phyloP scores from a whole-genome alignment of 2,329 filamentous ascomycete species.

The Aureobasidium melanogenum region DNA sequence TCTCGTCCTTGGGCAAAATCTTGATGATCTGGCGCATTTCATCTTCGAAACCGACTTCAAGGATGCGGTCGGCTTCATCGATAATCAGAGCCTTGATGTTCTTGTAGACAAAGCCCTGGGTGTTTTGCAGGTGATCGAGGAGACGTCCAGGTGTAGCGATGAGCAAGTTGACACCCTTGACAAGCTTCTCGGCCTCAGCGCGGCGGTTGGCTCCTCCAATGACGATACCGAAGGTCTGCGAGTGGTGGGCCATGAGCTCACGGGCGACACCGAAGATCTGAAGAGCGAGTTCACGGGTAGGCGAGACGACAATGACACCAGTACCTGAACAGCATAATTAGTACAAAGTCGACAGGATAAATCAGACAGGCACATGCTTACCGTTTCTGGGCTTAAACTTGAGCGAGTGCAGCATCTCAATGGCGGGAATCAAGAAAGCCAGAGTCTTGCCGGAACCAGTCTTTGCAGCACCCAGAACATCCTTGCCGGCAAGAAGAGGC shows the following conservation, averaged over 20 bases:
- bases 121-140: slow-evolving; percentile 90
- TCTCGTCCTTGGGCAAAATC: slow-evolving; percentile 75
- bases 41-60: slow-evolving; percentile 97
- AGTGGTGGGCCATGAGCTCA: slow-evolving; percentile 87
- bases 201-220: slow-evolving; percentile 89
- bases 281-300: slow-evolving; percentile 84
- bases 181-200: slow-evolving; percentile 87
- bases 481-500: slow-evolving; percentile 76
- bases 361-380: background rate
- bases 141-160: slow-evolving; percentile 90
- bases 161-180: slow-evolving; percentile 87
- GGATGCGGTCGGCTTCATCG: slow-evolving; percentile 91
- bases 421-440: slow-evolving; percentile 84
- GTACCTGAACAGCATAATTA: slow-evolving; percentile 34
- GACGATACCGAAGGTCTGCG: slow-evolving; percentile 90
- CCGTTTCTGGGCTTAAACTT: slow-evolving; percentile 91
- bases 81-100: slow-evolving; percentile 88
- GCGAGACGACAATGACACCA: slow-evolving; percentile 85
- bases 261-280: slow-evolving; percentile 94
- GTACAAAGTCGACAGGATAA: background rate
- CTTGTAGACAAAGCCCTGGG: slow-evolving; percentile 81
- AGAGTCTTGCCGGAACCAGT: slow-evolving; percentile 94
- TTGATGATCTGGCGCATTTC: slow-evolving; percentile 97
- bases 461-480: slow-evolving; percentile 92
- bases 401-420: slow-evolving; percentile 85